phyloP scores from a whole-genome alignment of 2,329 filamentous ascomycete genomes.

The Neurospora crassa region DNA sequence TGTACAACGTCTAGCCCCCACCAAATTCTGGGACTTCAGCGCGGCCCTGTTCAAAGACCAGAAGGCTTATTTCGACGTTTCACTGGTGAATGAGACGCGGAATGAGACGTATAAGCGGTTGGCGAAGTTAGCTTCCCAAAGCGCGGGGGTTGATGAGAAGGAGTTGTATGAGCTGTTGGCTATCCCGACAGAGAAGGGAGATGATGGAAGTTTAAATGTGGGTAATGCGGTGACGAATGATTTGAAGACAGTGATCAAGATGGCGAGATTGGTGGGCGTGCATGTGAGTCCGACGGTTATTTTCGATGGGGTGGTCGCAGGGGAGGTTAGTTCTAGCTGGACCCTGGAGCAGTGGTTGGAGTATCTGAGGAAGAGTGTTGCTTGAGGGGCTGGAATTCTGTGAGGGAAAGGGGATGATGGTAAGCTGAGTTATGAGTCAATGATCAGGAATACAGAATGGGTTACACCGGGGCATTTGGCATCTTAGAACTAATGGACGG shows the following conservation, averaged over 20 bases:
- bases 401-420: neutral
- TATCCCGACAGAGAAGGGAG: slow-evolving; percentile 56
- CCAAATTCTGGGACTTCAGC: slow-evolving; percentile 74
- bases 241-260: slow-evolving; percentile 75
- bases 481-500: neutral
- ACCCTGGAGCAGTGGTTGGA: slow-evolving; percentile 73
- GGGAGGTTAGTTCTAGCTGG: slow-evolving; percentile 71
- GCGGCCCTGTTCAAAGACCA: slow-evolving; percentile 57
- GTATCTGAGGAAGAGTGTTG: slow-evolving; percentile 57
- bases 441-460: neutral
- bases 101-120: slow-evolving; percentile 78
- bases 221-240: slow-evolving; percentile 81
- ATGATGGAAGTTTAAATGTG: slow-evolving; percentile 60
- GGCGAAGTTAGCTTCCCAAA: slow-evolving; percentile 57
- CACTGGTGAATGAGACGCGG: slow-evolving; percentile 71
- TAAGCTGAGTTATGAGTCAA: neutral
- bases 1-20: slow-evolving; percentile 60
- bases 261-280: slow-evolving; percentile 66
- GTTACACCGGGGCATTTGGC: neutral
- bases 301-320: slow-evolving; percentile 76
- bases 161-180: slow-evolving; percentile 59
- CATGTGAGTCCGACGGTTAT: slow-evolving; percentile 89
- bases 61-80: slow-evolving; percentile 73
- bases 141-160: slow-evolving; percentile 62
- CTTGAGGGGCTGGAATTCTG: slow-evolving; percentile 18